Base-by-base conservation (phyloP, 2,329 filamentous ascomycete species). In the Tolypocladium ophioglossoides region DNA sequence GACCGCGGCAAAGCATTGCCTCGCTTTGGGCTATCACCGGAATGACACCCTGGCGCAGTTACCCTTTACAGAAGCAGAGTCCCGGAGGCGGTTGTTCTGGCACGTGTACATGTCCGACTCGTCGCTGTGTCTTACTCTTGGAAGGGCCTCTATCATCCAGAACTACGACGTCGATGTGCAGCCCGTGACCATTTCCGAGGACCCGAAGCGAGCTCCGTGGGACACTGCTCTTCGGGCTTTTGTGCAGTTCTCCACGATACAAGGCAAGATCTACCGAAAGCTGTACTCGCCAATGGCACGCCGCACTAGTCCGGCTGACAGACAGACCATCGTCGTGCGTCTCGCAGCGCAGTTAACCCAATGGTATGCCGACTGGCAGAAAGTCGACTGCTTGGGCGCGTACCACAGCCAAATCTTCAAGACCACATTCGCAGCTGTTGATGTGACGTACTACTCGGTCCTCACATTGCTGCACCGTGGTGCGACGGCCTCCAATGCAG, bases 401-500 rank as follows among this genome's bases (percentile, higher is more conserved):
- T 56, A 59, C 49, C 55, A 57, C 24, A 51, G 50, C 20, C 53
- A 58, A 4, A 51, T 60, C 14, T 59, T 57, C 3, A 53, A 56
- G 12, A 55, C 56, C 16, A 57, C 54, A 0, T 60, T 61, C n/a
- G 53, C 55, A 32, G 55, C 54, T 2, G 39, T 58, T 16, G 57
- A 61, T 14, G 58, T 61, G 14, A 58, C 58, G 1, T 61, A 58
- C 52, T 60, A 56, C 52, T 61, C 59, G 14, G 56, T 60, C 9
- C 24, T 60, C 12, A 60, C 59, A n/a, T 32, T 61, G 38, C 50
- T 58, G 4, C 47, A 60, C 18, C 54, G 59, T 1, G 59, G 57
- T 2, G 55, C 55, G 16, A 58, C 51, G 24, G 37, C 46, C 1
- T 61, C 58, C 3, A 57, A 56, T 20, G 54, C 57, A 0, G 47